Evolutionary conservation across 2,329 filamentous ascomycete species (phyloP), one percentile per base, ranked within the genome.

Genomic region (Geosmithia flava): DNA sequence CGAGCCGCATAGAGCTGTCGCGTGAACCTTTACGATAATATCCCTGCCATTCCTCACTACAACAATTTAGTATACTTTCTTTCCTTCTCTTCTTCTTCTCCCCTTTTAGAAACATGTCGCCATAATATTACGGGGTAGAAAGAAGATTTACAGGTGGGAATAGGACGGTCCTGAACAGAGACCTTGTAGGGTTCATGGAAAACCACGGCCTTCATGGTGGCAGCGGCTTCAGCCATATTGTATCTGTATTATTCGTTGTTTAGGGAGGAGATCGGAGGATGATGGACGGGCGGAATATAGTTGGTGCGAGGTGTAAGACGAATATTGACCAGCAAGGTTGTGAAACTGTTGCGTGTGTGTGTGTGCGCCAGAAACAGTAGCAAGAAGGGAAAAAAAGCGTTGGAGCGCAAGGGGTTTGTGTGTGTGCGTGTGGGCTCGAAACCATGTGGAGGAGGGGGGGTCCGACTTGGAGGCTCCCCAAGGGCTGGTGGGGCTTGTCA

Each of bases 1-100:
- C 87, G 85, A 91, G 61, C 90, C 90, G 62, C 90, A 96, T 30
- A 96, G 74, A 16, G 87, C 90, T 23, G 88, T 86, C 56, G 86
- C 85, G 51, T 80, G 75, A 19, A 95, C 87, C 63, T 87, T 90
- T 59, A 95, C 79, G 54, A 95, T 81, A 50, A 91, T 77, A 61
- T 95, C 90, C 49, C 74, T 76, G 6, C 78, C 73, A 50, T 86
- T 73, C 56, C 83, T 72, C 53, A 95, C 73, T 77, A 47, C 46
- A 47, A 50, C 11, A 37, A 58, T 48, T 54, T 42, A 47, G 17
- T 20, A 20, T 39, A 37, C 23, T 37, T 37, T 37, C 33, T 37
- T 37, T 37, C 33, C 15, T 37, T 16, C 3, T 37, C 33, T 16
- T 37, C 5, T 37, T 37, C 33, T 37, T 37, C 33, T 16, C 15